Evolutionary conservation across 306 rosid species (phyloP).

Genomic region (Glycine latifolia): DNA sequence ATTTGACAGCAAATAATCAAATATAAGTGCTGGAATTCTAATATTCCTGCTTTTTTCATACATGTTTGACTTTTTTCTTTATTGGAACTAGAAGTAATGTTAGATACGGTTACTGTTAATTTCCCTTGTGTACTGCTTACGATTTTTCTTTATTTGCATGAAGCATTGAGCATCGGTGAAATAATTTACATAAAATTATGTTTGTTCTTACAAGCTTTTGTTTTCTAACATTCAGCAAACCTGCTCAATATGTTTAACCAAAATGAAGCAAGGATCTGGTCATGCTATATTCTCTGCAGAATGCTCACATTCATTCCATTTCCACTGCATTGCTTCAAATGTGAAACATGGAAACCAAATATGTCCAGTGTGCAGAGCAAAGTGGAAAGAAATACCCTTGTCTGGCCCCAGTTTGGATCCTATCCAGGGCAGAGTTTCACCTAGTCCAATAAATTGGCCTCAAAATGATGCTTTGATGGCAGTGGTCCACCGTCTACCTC

Average conservation of each 20-base stretch:
- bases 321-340: conserved; percentile 88
- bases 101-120: conserved; percentile 12
- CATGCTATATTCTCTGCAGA: conserved; percentile 96
- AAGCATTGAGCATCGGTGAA: conserved; percentile 2
- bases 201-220: conserved; percentile 39
- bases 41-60: conserved; percentile 6
- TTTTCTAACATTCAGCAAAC: conserved; percentile 70
- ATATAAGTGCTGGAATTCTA: neutral
- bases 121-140: conserved; percentile 1
- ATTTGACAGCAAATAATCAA: no score
- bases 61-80: neutral
- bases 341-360: conserved; percentile 92
- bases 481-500: conserved; percentile 75
- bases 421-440: conserved; percentile 60
- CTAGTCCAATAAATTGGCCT: conserved; percentile 75
- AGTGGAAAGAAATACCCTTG: conserved; percentile 95
- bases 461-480: conserved; percentile 91
- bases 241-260: conserved; percentile 87
- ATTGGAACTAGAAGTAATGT: neutral
- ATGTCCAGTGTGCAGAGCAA: conserved; percentile 96
- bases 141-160: conserved; percentile 2
- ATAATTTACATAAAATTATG: conserved; percentile 11
- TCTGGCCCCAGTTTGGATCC: conserved; percentile 69
- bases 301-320: conserved; percentile 96
- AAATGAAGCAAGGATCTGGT: conserved; percentile 95